These are phyloP conservation scores for Agastache rugosa DNA, from an alignment of 257 asterid genomes.

Conservation along the genomic window DNA sequence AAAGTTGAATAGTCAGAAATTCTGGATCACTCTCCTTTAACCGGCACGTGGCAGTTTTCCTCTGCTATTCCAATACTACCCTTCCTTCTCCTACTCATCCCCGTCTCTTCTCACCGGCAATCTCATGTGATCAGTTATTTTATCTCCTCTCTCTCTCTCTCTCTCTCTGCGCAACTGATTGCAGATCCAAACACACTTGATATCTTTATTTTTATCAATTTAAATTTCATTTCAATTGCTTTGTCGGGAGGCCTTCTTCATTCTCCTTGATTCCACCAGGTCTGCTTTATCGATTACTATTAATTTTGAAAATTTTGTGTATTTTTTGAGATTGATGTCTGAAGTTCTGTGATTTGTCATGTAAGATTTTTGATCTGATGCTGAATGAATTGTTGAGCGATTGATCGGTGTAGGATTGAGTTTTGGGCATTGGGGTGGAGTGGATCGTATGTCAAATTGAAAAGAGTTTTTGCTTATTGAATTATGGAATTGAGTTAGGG, in stretches of 20 bases:
- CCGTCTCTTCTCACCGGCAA: conserved; percentile 67
- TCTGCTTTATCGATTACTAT: conserved; percentile 39
- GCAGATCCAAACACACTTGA: conserved; percentile 44
- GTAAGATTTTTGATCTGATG: conserved; percentile 36
- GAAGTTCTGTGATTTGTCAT: conserved; percentile 5
- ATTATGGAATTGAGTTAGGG: conserved; percentile 29
- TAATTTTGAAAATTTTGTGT: not conserved
- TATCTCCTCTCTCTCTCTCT: conserved; percentile 14
- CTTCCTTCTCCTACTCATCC: conserved; percentile 77
- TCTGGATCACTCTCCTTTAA: conserved; percentile 40
- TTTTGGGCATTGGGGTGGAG: conserved; percentile 38
- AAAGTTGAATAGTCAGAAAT: conserved; percentile 35
- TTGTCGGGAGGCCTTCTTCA: conserved; percentile 49
- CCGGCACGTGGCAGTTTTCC: conserved; percentile 56
- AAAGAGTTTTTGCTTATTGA: conserved; percentile 16
- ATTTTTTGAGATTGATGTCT: conserved; percentile 20
- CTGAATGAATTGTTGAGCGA: not conserved
- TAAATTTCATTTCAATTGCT: conserved; percentile 4
- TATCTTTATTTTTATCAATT: not conserved
- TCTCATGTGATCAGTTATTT: conserved; percentile 64
- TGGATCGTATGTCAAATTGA: conserved; percentile 40
- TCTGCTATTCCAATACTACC: conserved; percentile 44
- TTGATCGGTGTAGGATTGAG: conserved; percentile 21
- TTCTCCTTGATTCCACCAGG: conserved; percentile 50
- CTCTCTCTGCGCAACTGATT: conserved; percentile 38